Conservation (phyloP, 768 basidiomycete genomes). For the Lyophyllum shimeji region DNA sequence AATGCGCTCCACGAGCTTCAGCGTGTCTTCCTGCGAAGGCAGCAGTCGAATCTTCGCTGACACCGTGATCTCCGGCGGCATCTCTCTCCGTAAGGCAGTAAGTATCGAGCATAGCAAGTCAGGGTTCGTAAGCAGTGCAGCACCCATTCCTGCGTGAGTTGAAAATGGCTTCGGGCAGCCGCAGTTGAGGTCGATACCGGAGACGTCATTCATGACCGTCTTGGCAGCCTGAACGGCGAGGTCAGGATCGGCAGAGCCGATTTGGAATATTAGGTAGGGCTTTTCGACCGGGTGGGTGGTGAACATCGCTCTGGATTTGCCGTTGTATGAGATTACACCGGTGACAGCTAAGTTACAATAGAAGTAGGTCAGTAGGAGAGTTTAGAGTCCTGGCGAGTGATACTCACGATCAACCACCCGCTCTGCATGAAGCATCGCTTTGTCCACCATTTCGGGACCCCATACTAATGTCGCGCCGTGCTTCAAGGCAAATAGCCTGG, state of each 20-base stretch:
- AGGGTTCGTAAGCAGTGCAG: conserved; percentile 89
- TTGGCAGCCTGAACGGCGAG: conserved; percentile 92
- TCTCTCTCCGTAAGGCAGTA: conserved; percentile 65
- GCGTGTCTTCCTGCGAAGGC: conserved; percentile 82
- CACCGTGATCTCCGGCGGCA: conserved; percentile 82
- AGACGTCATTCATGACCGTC: conserved; percentile 82
- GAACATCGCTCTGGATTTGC: conserved; percentile 83
- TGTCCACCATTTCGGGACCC: conserved; percentile 97
- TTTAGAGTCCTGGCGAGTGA: conserved; percentile 10
- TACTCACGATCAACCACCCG: conserved; percentile 83
- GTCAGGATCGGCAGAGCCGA: conserved; percentile 87
- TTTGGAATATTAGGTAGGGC: conserved; percentile 92
- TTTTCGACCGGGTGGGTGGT: conserved; percentile 94
- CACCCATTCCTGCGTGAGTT: conserved; percentile 93
- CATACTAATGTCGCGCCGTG: conserved; percentile 94
- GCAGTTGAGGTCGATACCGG: conserved; percentile 96
- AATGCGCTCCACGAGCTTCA: conserved; percentile 87
- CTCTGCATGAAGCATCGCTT: conserved; percentile 85
- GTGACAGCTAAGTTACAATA: conserved; percentile 58
- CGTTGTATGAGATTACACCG: conserved; percentile 86
- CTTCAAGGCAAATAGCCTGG: conserved; percentile 82
- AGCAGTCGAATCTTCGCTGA: conserved; percentile 92
- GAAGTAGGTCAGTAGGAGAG: background rate
- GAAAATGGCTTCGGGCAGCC: conserved; percentile 98
- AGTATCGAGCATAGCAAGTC: conserved; percentile 91